Evolutionary conservation across 2,329 filamentous ascomycete genomes (phyloP), one percentile per base, ranked within the genome.

Genomic region (Dothiorella sarmentorum): DNA sequence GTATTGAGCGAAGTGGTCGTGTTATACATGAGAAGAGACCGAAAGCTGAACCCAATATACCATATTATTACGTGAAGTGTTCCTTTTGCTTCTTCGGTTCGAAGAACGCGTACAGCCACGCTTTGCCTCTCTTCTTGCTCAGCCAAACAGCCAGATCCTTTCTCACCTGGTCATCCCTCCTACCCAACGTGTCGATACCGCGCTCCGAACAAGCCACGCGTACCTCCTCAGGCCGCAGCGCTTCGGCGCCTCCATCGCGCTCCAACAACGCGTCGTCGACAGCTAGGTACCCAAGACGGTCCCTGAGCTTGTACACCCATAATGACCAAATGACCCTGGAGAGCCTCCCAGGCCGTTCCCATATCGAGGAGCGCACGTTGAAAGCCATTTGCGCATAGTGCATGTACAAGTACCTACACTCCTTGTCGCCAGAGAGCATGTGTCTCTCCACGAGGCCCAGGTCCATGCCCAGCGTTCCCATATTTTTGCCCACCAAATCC

Each of bases 201-300:
- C 88, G 80, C 63, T 91, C 88, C 59, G 84, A 80, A 66, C 88
- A 88, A 13, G 90, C 90, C 60, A 90, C 80, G 61, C 76, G 75
- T 18, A 91, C 75, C 76, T 95, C 90, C 37, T 83, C 81, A 7
- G 73, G 73, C 63, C 81, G 80, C 65, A 95, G 75, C 20, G 74
- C 80, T 3, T 68, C 63, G 4, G 82, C 79, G 0, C 86, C 88
- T 1, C 88, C 89, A 45, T 83, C 82, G 35, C 78, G 75, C 17
- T 79, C 67, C 47, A 97, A 81, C 70, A 93, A 76, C 62, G 68
- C 73, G 73, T 95, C 90, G 73, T 97, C 92, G 35, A 80, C 74
- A 44, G 80, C 80, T 62, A 97, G 70, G 68, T 89, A 90, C 64
- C 90, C 74, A 62, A 82, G 78, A 64, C 76, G 74, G 6, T 24